A percentile compares a stretch with the other conserved stretches of the same genome.
Evolutionary conservation across 2,329 filamentous ascomycete genomes (phyloP).

Genomic region (Clarireedia homoeocarpa): DNA sequence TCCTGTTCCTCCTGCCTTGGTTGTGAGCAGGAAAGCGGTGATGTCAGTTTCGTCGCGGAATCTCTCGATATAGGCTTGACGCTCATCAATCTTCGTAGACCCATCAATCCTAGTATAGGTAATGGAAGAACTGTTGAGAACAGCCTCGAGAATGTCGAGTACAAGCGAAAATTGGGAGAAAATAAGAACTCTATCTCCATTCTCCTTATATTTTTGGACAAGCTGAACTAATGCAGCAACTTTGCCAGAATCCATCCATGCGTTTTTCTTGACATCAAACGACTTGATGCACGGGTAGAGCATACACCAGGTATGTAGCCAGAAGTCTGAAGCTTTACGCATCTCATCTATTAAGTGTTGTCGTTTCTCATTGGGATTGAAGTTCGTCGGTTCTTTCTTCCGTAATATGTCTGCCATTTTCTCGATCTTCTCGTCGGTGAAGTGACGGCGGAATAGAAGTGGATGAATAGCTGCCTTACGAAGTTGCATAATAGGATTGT

Average conservation of each 20-base stretch:
- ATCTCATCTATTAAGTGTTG: constrained; percentile 48
- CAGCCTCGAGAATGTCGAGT: constrained; percentile 81
- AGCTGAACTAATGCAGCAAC: constrained; percentile 73
- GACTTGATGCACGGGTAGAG: constrained; percentile 47
- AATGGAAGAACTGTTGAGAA: constrained; percentile 65
- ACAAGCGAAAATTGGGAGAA: constrained; percentile 93
- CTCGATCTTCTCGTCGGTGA: constrained; percentile 63
- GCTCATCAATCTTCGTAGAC: constrained; percentile 69
- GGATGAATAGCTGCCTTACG: constrained; percentile 90
- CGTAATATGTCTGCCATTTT: constrained; percentile 74
- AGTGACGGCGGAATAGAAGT: constrained; percentile 75
- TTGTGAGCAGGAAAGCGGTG: constrained; percentile 86
- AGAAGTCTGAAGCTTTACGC: constrained; percentile 53
- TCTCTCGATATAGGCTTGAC: constrained; percentile 80
- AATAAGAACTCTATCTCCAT: constrained; percentile 79
- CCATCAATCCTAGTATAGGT: constrained; percentile 83
- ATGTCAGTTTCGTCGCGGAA: constrained; percentile 73
- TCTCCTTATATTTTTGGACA: constrained; percentile 62
- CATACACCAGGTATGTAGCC: constrained; percentile 57
- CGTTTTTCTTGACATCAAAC: constrained; percentile 45
- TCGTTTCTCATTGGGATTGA: constrained; percentile 41
- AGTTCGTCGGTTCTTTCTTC: constrained; percentile 51
- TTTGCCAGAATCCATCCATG: constrained; percentile 67
- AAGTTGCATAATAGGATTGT: constrained; percentile 80
- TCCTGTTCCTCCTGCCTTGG: constrained; percentile 89